Conservation (phyloP, 768 basidiomycete genomes). For the Mycena belliarum region DNA sequence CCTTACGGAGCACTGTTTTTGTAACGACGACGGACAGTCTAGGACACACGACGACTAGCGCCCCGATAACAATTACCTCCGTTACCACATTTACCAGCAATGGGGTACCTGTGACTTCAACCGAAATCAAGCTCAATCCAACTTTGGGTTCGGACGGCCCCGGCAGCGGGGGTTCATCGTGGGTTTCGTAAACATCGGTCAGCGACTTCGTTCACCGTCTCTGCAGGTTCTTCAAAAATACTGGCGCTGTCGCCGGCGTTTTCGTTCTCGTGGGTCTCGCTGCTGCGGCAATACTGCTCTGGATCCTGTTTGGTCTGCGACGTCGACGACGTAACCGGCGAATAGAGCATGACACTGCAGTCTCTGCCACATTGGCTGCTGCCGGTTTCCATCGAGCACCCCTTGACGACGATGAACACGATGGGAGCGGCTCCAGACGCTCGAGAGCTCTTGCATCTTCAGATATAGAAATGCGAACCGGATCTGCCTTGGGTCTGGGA, state of each 20-base stretch:
- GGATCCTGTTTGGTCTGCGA: constrained; percentile 69
- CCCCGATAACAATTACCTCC: constrained; percentile 60
- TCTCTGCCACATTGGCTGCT: constrained; percentile 72
- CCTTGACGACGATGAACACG: constrained; percentile 67
- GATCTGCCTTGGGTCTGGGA: constrained; percentile 33
- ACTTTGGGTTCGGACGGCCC: constrained; percentile 58
- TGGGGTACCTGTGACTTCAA: constrained; percentile 59
- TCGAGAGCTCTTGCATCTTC: constrained; percentile 25
- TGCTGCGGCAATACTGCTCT: constrained; percentile 64
- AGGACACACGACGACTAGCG: constrained; percentile 49
- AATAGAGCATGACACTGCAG: constrained; percentile 68
- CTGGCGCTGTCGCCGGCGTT: constrained; percentile 88
- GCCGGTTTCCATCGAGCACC: constrained; percentile 69
- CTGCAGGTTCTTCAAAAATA: constrained; percentile 82
- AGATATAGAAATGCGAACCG: constrained; percentile 43
- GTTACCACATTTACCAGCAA: constrained; percentile 55
- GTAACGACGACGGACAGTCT: constrained; percentile 60
- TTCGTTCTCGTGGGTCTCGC: constrained; percentile 90
- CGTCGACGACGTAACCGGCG: constrained; percentile 60
- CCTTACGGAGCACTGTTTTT: constrained; percentile 52
- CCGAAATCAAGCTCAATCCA: constrained; percentile 67
- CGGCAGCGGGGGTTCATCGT: constrained; percentile 50
- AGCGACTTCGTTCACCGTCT: background rate
- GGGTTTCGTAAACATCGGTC: constrained; percentile 27
- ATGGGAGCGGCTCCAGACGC: constrained; percentile 25